These are phyloP conservation scores for Zygoascus hellenicus DNA, from an alignment of 1,139 yeast genomes.

Conservation along the genomic window DNA sequence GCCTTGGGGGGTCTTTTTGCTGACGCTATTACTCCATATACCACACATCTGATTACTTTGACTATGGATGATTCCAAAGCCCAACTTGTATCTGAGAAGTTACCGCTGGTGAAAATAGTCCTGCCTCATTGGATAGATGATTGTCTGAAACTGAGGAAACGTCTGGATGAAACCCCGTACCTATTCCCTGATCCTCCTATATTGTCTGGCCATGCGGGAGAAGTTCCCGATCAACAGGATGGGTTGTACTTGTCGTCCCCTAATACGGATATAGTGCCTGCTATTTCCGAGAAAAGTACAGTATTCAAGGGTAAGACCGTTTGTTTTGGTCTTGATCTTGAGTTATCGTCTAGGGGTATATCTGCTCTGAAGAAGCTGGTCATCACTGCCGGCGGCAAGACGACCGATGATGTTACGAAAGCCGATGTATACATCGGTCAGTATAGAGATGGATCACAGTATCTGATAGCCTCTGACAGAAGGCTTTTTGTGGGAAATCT, in stretches of 20 bases:
- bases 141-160: constrained; percentile 50
- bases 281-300: constrained; percentile 10
- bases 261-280: background rate
- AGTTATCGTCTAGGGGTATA: constrained; percentile 30
- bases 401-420: constrained; percentile 31
- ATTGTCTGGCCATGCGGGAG: constrained; percentile 7
- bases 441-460: constrained; percentile 54
- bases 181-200: constrained; percentile 33
- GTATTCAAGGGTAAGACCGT: constrained; percentile 31
- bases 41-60: constrained; percentile 62
- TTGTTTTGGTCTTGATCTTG: constrained; percentile 33
- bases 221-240: background rate
- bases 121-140: constrained; percentile 68
- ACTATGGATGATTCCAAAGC: constrained; percentile 31
- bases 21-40: constrained; percentile 57
- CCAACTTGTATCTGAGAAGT: constrained; percentile 32
- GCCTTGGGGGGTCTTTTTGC: constrained; percentile 72
- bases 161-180: constrained; percentile 51
- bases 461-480: constrained; percentile 36
- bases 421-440: constrained; percentile 64
- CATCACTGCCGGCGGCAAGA: constrained; percentile 37
- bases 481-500: constrained; percentile 53
- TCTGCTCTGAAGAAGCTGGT: constrained; percentile 35
- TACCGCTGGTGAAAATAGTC: constrained; percentile 52
- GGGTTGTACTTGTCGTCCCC: constrained; percentile 7